Percentiles rank a stretch among this genome's conserved stretches.
Evolutionary conservation across 257 asterid genomes (phyloP).

Genomic region (Solanum ahanhuiri): DNA sequence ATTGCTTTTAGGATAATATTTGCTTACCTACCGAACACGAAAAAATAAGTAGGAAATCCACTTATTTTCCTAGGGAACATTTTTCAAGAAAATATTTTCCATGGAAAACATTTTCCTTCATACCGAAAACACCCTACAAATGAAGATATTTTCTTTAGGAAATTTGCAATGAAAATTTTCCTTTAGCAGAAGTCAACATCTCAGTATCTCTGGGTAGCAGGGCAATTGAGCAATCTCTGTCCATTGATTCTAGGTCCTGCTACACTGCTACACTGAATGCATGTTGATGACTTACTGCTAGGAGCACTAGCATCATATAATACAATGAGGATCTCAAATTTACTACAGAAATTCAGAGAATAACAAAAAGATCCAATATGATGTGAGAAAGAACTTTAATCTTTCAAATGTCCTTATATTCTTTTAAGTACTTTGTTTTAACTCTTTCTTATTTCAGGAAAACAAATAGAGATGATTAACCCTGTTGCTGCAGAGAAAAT

Average conservation of each 20-base stretch:
- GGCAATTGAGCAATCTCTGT: neutral
- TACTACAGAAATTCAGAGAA: neutral
- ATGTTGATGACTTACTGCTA: neutral
- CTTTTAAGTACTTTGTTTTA: neutral
- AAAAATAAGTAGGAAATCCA: neutral
- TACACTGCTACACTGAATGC: neutral
- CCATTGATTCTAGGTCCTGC: neutral
- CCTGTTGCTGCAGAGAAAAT: slow-evolving; percentile 12
- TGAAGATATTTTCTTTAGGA: neutral
- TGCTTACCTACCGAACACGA: neutral
- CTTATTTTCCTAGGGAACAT: neutral
- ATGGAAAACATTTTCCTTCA: neutral
- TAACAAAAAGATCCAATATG: neutral
- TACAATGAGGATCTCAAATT: neutral
- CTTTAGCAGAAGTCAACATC: neutral
- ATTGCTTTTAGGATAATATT: neutral
- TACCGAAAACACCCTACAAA: neutral
- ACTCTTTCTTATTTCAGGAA: slow-evolving; percentile 24
- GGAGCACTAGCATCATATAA: neutral
- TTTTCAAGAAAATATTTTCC: neutral
- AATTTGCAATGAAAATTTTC: neutral
- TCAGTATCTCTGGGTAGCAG: neutral
- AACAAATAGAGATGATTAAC: slow-evolving; percentile 13
- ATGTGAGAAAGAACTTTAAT: neutral
- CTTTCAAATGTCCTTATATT: neutral